phyloP scores from a whole-genome alignment of 2,329 filamentous ascomycete genomes.

The Microcyclosporella mali region DNA sequence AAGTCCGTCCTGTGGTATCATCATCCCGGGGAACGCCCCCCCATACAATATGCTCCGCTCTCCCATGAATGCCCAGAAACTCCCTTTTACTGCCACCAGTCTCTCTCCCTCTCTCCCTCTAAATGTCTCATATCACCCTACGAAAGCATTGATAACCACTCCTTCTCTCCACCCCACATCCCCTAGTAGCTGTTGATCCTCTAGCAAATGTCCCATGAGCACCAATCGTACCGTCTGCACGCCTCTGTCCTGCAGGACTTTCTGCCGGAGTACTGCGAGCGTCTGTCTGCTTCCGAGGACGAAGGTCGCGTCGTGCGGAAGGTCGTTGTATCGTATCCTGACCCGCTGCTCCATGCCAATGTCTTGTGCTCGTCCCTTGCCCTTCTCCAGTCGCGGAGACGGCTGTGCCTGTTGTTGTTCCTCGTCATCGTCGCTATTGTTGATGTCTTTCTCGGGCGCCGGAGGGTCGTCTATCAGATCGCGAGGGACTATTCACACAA shows the following conservation, averaged over 20 bases:
- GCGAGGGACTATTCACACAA: too few species aligned
- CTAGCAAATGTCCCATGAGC: constrained; percentile 75
- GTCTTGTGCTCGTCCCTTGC: constrained; percentile 30
- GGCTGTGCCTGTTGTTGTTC: neutral
- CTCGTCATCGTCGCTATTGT: constrained; percentile 19
- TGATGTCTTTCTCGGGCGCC: constrained; percentile 22
- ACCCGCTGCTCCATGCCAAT: constrained; percentile 30
- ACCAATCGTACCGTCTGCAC: constrained; percentile 63
- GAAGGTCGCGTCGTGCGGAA: constrained; percentile 34
- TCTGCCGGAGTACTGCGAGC: constrained; percentile 58
- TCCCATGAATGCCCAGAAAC: neutral
- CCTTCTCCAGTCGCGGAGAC: constrained; percentile 20
- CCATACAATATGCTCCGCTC: neutral
- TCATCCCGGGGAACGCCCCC: neutral
- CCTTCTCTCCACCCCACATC: constrained; percentile 70
- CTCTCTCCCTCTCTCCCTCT: constrained; percentile 3
- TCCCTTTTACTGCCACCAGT: too few species aligned
- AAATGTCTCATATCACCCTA: constrained; percentile 31
- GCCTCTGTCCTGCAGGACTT: constrained; percentile 56
- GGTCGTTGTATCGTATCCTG: constrained; percentile 34
- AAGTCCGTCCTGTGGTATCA: constrained; percentile 11
- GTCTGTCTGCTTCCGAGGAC: constrained; percentile 41
- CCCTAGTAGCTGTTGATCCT: constrained; percentile 58
- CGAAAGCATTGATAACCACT: constrained; percentile 70
- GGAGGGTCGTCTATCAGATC: too few species aligned